Percentiles rank a stretch among this genome's conserved stretches.
phyloP scores from a whole-genome alignment of 768 basidiomycete species.

The Hypholoma fasciculare region DNA sequence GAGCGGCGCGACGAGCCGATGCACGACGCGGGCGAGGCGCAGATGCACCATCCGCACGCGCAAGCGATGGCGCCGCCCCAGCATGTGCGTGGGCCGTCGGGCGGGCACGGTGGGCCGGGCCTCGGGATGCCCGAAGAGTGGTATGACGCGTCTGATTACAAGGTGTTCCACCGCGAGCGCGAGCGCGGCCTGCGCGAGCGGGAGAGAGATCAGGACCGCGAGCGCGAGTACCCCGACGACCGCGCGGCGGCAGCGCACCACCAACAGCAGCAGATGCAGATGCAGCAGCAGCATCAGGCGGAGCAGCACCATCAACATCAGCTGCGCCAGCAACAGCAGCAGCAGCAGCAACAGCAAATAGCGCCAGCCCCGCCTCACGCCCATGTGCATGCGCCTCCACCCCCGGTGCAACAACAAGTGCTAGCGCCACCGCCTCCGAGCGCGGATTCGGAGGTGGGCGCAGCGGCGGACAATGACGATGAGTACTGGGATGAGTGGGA shows the following conservation, averaged over 20 bases:
- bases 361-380: background rate
- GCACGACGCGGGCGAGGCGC: background rate
- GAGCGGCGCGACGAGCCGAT: background rate
- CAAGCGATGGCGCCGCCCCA: background rate
- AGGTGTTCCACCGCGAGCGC: background rate
- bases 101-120: background rate
- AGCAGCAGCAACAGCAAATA: conserved; percentile 2
- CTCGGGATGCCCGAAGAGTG: conserved; percentile 1
- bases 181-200: conserved; percentile 3
- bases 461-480: background rate
- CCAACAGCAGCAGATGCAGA: conserved; percentile 10
- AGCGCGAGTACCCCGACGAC: conserved; percentile 11
- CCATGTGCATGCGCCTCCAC: conserved; percentile 3
- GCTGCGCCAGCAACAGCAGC: conserved; percentile 7
- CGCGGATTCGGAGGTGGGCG: background rate
- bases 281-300: conserved; percentile 12
- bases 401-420: conserved; percentile 2
- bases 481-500: conserved; percentile 18
- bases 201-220: conserved; percentile 10
- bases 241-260: conserved; percentile 9
- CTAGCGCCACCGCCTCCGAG: background rate
- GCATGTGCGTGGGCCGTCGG: conserved; percentile 1
- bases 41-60: background rate
- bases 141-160: background rate
- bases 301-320: conserved; percentile 5